Conservation (phyloP, 495 filamentous ascomycete species). For the Penicillium maclennaniae region DNA sequence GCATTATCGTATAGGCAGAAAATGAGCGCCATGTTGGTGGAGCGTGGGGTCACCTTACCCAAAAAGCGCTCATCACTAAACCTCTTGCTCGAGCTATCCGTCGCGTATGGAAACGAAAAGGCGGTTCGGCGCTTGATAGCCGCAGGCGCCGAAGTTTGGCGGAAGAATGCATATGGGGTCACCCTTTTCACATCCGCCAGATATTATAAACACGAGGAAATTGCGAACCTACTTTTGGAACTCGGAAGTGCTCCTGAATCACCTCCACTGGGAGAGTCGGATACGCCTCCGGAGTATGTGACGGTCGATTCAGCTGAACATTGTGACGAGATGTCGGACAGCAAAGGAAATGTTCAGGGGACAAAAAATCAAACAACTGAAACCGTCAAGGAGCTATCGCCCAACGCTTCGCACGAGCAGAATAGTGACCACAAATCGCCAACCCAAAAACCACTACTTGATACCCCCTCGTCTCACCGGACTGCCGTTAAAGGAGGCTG, state of each 20-base stretch:
- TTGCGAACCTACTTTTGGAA: slow-evolving; percentile 3
- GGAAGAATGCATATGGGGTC: background rate
- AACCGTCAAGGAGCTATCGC: too few species aligned
- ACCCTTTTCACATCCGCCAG: background rate
- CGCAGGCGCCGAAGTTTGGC: slow-evolving; percentile 5
- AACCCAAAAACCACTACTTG: too few species aligned
- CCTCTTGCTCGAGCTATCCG: background rate
- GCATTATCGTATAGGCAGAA: background rate
- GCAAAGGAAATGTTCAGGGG: too few species aligned
- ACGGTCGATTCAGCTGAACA: too few species aligned
- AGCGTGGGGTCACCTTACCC: background rate
- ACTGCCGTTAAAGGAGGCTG: too few species aligned
- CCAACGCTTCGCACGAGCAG: too few species aligned
- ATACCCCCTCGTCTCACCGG: too few species aligned
- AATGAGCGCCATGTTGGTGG: background rate
- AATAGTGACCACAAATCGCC: too few species aligned
- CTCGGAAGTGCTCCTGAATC: background rate
- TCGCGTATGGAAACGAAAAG: background rate
- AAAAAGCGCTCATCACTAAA: background rate
- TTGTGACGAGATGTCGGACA: too few species aligned
- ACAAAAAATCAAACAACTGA: too few species aligned
- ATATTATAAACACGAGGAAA: background rate
- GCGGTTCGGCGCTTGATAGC: background rate
- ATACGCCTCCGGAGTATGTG: background rate
- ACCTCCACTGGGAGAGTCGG: background rate